These are phyloP conservation scores for Debaryomyces robertsiae DNA, from an alignment of 1,139 yeast genomes.

Conservation along the genomic window DNA sequence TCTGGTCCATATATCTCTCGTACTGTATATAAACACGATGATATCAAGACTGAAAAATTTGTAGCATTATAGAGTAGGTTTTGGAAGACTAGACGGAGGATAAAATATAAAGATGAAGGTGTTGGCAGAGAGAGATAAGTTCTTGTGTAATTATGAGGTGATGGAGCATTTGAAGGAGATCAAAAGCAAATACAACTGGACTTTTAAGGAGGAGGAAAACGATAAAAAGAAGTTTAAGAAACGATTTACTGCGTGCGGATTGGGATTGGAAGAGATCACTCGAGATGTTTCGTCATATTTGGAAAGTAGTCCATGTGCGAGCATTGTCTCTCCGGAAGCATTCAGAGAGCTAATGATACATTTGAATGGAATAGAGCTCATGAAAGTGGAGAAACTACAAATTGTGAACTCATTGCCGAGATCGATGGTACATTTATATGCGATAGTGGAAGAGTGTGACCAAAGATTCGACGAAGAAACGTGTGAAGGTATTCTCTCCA, in stretches of 20 bases:
- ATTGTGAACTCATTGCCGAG: conserved; percentile 79
- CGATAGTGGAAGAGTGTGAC: conserved; percentile 91
- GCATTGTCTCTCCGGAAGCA: conserved; percentile 44
- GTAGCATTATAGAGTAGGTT: neutral
- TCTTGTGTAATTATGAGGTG: conserved; percentile 76
- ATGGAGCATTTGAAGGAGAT: conserved; percentile 57
- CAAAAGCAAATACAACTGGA: conserved; percentile 51
- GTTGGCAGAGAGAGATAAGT: conserved; percentile 54
- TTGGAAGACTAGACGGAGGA: neutral
- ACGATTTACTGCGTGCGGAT: conserved; percentile 47
- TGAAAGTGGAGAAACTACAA: conserved; percentile 84
- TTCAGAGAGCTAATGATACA: conserved; percentile 55
- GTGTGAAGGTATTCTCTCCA: conserved; percentile 54
- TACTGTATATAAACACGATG: conserved; percentile 7
- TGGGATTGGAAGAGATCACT: conserved; percentile 65
- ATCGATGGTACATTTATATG: conserved; percentile 73
- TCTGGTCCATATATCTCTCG: neutral
- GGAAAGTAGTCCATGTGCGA: conserved; percentile 45
- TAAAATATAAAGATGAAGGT: conserved; percentile 34
- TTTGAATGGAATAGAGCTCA: conserved; percentile 59
- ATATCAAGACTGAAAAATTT: conserved; percentile 4
- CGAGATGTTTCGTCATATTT: conserved; percentile 60
- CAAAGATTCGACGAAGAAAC: conserved; percentile 69
- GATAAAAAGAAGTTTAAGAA: conserved; percentile 35
- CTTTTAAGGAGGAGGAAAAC: conserved; percentile 42